Evolutionary conservation across 2,329 filamentous ascomycete genomes (phyloP).

Genomic region (Aspergillus floridensis): DNA sequence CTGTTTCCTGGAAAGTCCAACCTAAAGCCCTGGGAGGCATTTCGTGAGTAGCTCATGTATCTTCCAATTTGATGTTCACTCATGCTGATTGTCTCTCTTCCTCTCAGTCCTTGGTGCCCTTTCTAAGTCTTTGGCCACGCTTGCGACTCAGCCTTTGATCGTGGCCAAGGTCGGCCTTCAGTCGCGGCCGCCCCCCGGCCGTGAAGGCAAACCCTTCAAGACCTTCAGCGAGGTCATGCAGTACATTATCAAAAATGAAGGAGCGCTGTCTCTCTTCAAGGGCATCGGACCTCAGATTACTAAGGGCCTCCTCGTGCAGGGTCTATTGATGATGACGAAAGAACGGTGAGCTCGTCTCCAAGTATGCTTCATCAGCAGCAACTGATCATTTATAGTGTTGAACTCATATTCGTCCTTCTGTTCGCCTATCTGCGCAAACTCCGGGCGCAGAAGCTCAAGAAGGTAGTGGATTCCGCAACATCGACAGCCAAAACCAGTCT

Average conservation of each 20-base stretch:
- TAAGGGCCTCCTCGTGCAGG: slow-evolving; percentile 91
- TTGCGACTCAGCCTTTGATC: slow-evolving; percentile 90
- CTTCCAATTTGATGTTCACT: background rate
- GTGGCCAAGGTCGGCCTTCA: slow-evolving; percentile 97
- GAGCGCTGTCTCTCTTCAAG: slow-evolving; percentile 82
- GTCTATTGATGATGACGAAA: slow-evolving; percentile 98
- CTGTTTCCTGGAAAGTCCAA: slow-evolving; percentile 74
- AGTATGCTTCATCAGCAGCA: background rate
- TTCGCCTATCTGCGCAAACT: slow-evolving; percentile 76
- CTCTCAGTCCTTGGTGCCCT: slow-evolving; percentile 77
- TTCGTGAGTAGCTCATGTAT: slow-evolving; percentile 61
- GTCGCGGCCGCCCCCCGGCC: slow-evolving; percentile 79
- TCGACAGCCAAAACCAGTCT: slow-evolving; percentile 57
- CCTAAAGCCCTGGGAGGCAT: slow-evolving; percentile 82
- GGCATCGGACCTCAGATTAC: slow-evolving; percentile 91
- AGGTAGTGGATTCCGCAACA: slow-evolving; percentile 62
- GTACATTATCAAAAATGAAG: slow-evolving; percentile 89
- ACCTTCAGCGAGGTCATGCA: slow-evolving; percentile 91
- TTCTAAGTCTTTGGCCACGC: slow-evolving; percentile 88
- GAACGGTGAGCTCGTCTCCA: slow-evolving; percentile 62
- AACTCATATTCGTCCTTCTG: slow-evolving; percentile 80
- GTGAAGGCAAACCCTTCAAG: slow-evolving; percentile 88
- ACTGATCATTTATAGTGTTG: slow-evolving; percentile 59
- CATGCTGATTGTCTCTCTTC: slow-evolving; percentile 14
- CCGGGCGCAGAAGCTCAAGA: slow-evolving; percentile 66